Percentiles rank a stretch among this genome's conserved stretches.
phyloP scores from a whole-genome alignment of 805 yeast species.

The Candida ortonii region DNA sequence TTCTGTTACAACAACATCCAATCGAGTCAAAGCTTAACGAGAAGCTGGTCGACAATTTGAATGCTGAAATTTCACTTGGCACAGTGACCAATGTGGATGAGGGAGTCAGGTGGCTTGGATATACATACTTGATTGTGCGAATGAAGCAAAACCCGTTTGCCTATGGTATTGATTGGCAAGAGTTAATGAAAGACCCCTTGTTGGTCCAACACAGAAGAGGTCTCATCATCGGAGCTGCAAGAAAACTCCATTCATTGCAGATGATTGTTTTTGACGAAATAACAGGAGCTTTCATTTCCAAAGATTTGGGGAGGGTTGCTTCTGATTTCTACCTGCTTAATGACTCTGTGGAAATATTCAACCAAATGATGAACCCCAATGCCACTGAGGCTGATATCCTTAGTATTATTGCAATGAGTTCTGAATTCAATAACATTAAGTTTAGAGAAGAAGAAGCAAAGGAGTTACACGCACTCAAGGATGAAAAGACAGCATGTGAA shows the following conservation, averaged over 20 bases:
- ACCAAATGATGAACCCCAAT: conserved; percentile 73
- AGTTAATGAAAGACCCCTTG: conserved; percentile 77
- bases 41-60: conserved; percentile 84
- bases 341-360: conserved; percentile 85
- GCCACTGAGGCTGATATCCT: conserved; percentile 92
- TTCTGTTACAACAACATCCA: conserved; percentile 92
- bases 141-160: conserved; percentile 93
- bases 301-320: conserved; percentile 91
- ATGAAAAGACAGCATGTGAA: conserved; percentile 70
- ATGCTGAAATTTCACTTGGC: conserved; percentile 95
- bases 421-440: conserved; percentile 88
- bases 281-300: conserved; percentile 73
- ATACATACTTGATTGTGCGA: conserved; percentile 88
- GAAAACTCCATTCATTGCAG: conserved; percentile 78
- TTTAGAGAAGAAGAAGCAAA: conserved; percentile 81
- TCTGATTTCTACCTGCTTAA: conserved; percentile 87
- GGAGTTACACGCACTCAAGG: conserved; percentile 65
- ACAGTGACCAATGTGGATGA: conserved; percentile 93
- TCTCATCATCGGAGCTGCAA: conserved; percentile 77
- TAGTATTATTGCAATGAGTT: conserved; percentile 85
- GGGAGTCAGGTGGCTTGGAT: conserved; percentile 97
- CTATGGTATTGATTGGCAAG: conserved; percentile 88
- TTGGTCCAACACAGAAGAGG: conserved; percentile 69
- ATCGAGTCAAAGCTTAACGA: conserved; percentile 81
- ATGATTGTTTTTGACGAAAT: conserved; percentile 92